Evolutionary conservation across 2,329 filamentous ascomycete genomes (phyloP), one percentile per base, ranked within the genome.

Genomic region (Apiospora kogelbergensis): DNA sequence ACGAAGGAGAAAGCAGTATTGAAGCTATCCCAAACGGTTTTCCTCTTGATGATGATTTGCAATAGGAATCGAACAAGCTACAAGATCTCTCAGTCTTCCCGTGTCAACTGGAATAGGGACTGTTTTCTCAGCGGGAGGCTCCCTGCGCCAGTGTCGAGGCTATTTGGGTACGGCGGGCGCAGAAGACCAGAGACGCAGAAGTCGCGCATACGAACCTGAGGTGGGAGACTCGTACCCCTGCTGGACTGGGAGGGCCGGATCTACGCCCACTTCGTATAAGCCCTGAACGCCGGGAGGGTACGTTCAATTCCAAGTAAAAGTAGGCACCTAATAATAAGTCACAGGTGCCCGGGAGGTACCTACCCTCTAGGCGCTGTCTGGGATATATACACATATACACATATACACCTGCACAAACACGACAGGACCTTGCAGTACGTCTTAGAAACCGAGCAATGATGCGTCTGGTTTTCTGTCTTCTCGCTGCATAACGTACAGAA

Each of bases 101-200:
- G 69, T 70, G 63, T 67, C 42, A 68, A 68, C 67, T 65, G 65
- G 68, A 66, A 69, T 65, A 33, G 40, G 65, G 68, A 53, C 66
- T 70, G 63, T 70, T 70, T 66, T 68, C 67, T 70, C 64, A n/a
- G n/a, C n/a, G 68, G 67, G 66, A 67, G 65, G 66, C 46, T 65
- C 67, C 40, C 64, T 68, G 42, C 60, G 48, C 64, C 63, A 26
- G 41, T 30, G 63, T 42, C 13, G 57, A 66, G 70, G 64, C 65
- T 74, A 68, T 71, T 70, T 67, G 65, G 40, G 45, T 73, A 69
- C 68, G 73, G 74, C 69, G 65, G 33, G 60, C 73, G 42, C 3
- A 41, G 68, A 37, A 57, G 37, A 46, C 71, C 70, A 41, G 11
- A 63, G 64, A 68, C 70, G 73, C 73, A 74, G 66, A 66, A 68